Evolutionary conservation across 805 yeast genomes (phyloP).

Genomic region (Hemisphaericaspora nanyangensis): DNA sequence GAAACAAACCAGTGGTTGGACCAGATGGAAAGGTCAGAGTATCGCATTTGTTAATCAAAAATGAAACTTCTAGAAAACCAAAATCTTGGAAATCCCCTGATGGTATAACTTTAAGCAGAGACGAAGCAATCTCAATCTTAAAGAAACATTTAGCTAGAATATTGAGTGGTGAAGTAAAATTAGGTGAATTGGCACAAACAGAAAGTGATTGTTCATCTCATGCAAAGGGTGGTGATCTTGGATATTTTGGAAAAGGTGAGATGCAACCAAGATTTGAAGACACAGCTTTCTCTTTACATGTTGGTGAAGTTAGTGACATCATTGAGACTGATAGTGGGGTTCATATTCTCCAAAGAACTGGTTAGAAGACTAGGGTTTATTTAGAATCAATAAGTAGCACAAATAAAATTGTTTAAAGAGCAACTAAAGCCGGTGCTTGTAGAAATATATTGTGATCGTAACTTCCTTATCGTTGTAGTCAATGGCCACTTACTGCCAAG

Average conservation of each 20-base stretch:
- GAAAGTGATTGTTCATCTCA: conserved; percentile 90
- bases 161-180: conserved; percentile 58
- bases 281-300: conserved; percentile 75
- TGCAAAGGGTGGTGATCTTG: conserved; percentile 86
- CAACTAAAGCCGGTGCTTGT: too few species aligned
- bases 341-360: conserved; percentile 84
- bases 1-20: conserved; percentile 44
- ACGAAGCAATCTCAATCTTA: conserved; percentile 71
- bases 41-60: conserved; percentile 80
- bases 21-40: conserved; percentile 64
- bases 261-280: conserved; percentile 96
- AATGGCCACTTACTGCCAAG: too few species aligned
- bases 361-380: conserved; percentile 31
- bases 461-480: too few species aligned
- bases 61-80: conserved; percentile 80
- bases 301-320: conserved; percentile 78
- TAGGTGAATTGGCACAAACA: conserved; percentile 70
- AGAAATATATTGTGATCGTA: too few species aligned
- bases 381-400: neutral
- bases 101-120: conserved; percentile 72
- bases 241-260: conserved; percentile 81
- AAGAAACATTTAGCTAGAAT: conserved; percentile 55
- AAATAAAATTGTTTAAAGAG: too few species aligned
- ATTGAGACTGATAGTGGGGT: conserved; percentile 91
- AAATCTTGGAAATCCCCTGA: conserved; percentile 81